Evolutionary conservation across 1,284 basidiomycete genomes (phyloP).

Genomic region (Moesziomyces globuligerus): DNA sequence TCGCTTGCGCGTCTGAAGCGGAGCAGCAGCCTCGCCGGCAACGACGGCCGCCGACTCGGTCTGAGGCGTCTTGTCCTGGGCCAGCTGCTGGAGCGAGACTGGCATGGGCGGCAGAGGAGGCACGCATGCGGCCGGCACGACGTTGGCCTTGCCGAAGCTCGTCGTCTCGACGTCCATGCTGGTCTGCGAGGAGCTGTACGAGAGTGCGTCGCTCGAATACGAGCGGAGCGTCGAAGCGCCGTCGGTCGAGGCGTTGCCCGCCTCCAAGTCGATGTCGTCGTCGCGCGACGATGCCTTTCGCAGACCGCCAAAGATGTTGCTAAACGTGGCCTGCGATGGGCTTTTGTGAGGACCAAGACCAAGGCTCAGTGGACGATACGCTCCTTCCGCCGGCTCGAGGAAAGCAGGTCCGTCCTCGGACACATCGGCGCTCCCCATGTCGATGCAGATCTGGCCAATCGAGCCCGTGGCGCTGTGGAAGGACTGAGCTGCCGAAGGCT

Average conservation of each 20-base stretch:
- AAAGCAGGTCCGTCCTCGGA: no score
- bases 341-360: constrained; percentile 37
- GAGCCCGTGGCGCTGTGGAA: constrained; percentile 39
- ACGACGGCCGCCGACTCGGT: constrained; percentile 8
- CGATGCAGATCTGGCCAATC: constrained; percentile 33
- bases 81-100: constrained; percentile 21
- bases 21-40: constrained; percentile 1
- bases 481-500: constrained; percentile 11
- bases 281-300: constrained; percentile 11
- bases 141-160: constrained; percentile 48
- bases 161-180: constrained; percentile 37
- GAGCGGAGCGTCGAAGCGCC: constrained; percentile 20
- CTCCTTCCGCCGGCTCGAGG: no score
- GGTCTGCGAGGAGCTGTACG: constrained; percentile 44
- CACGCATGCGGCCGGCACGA: constrained; percentile 32
- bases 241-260: constrained; percentile 16
- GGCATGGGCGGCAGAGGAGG: constrained; percentile 46
- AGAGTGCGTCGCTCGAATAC: constrained; percentile 36
- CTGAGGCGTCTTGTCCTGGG: constrained; percentile 14
- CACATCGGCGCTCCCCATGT: constrained; percentile 21
- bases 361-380: constrained; percentile 47
- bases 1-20: constrained; percentile 20
- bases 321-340: constrained; percentile 36
- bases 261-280: constrained; percentile 32
- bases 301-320: constrained; percentile 27